Evolutionary conservation across 1,139 yeast genomes (phyloP), one percentile per base, ranked within the genome.

Genomic region (Zygosaccharomyces pseudobailii): DNA sequence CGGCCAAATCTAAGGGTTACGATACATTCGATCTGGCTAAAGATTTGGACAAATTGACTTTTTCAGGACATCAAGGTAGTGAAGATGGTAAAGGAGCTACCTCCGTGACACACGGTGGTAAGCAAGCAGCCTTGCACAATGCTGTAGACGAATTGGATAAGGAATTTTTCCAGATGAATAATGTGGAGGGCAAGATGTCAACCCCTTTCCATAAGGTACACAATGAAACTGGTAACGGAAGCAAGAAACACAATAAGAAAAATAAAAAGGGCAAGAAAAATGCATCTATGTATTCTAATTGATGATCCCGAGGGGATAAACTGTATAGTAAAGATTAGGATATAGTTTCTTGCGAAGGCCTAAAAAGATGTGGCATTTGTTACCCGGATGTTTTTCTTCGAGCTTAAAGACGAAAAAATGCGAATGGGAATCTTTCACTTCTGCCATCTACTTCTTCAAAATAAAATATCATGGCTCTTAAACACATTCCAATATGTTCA

Each of bases 221-320:
- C 7, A 61, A 55, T 8, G 62, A 50, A 4, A 69, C 60, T 4
- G 68, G 58, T 20, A 62, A 63, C 24, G 71, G 71, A 27, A 88
- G 87, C 74, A 87, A 87, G 68, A 94, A 87, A 65, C 78, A 81
- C 63, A 88, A 89, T 71, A 84, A 82, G 69, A 82, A 82, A 60
- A 86, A 82, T 67, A 86, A 84, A 69, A 74, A 74, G 44, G 78
- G 73, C 55, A 62, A 59, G 37, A 46, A 57, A 37, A 49, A 40
- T 25, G 52, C 47, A 20, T 46, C 45, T 22, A 49, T 43, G 46
- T 39, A 28, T 22, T 44, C 52, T 13, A 46, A 59, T 61, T 48
- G 59, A 13, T 13, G 55, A 5, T 10, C 46, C 21, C 33, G 10
- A 22, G 22, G 33, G 10, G 6, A 6, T 24, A 6, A 10, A 35